A percentile compares a stretch with the other conserved stretches of the same genome.
Conservation (phyloP, 768 basidiomycete genomes). For the Kwoniella heveanensis region DNA sequence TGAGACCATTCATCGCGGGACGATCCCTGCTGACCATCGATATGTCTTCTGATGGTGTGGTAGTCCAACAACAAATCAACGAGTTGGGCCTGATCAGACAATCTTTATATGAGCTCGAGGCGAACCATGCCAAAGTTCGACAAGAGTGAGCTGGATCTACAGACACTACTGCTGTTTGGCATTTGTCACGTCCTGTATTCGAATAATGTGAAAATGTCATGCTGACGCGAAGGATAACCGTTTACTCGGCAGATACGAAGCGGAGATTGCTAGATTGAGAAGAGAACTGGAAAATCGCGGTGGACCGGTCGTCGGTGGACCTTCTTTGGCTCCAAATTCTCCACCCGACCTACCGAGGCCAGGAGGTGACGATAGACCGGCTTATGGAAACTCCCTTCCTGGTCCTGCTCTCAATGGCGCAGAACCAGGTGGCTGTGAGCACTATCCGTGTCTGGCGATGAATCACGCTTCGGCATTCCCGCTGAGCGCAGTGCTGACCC, state of each 20-base stretch:
- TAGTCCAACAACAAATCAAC: constrained; percentile 69
- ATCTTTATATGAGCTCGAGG: constrained; percentile 87
- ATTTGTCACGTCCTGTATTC: too few species aligned
- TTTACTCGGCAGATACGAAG: constrained; percentile 65
- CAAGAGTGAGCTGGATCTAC: constrained; percentile 59
- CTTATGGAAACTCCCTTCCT: constrained; percentile 49
- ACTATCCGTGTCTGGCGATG: constrained; percentile 26
- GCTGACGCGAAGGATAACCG: neutral
- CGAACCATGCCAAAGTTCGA: constrained; percentile 80
- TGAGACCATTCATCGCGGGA: neutral
- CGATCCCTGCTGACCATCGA: too few species aligned
- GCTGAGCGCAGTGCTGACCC: neutral
- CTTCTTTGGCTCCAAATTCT: constrained; percentile 24
- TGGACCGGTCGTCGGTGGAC: constrained; percentile 14
- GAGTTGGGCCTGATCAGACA: constrained; percentile 88
- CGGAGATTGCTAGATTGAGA: constrained; percentile 73
- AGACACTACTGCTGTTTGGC: neutral
- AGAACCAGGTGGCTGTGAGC: constrained; percentile 55
- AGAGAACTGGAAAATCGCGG: constrained; percentile 64
- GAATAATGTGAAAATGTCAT: too few species aligned
- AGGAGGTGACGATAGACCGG: constrained; percentile 37
- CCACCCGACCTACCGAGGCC: constrained; percentile 52
- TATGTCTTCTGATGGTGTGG: neutral
- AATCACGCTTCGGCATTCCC: too few species aligned
- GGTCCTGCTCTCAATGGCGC: constrained; percentile 57